These are phyloP conservation scores for Chaetomidium leptoderma DNA, from an alignment of 495 filamentous ascomycete species.

Conservation along the genomic window DNA sequence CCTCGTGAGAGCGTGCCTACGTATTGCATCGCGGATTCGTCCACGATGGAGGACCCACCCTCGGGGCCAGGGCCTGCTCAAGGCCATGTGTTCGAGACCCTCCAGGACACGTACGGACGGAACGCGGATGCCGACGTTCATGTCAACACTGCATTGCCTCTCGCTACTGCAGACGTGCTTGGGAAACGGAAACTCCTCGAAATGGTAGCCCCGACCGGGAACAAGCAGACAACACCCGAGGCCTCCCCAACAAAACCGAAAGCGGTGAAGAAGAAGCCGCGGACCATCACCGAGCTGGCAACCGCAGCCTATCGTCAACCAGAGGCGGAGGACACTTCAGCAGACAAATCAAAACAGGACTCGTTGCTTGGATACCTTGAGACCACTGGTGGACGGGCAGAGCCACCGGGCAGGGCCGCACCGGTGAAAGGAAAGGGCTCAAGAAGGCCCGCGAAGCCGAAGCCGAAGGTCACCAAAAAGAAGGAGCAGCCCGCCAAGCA, in stretches of 20 bases:
- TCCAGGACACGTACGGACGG: conserved; percentile 33
- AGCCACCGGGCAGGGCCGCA: conserved; percentile 21
- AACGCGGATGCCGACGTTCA: conserved; percentile 9
- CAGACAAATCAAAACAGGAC: conserved; percentile 22
- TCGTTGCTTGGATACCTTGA: conserved; percentile 35
- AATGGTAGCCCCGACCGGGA: conserved; percentile 33
- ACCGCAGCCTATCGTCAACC: conserved; percentile 64
- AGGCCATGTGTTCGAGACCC: conserved; percentile 33
- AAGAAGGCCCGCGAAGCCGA: conserved; percentile 32
- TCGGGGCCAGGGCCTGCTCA: conserved; percentile 17
- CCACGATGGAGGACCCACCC: conserved; percentile 27
- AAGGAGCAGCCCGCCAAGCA: conserved; percentile 44
- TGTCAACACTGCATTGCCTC: neutral
- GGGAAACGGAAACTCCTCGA: conserved; percentile 52
- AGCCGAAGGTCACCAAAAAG: conserved; percentile 34
- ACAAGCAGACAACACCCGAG: conserved; percentile 22
- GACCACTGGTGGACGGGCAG: neutral
- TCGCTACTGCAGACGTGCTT: conserved; percentile 25
- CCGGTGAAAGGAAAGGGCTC: conserved; percentile 29
- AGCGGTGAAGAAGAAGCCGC: conserved; percentile 64
- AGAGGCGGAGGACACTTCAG: conserved; percentile 14
- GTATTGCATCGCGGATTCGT: conserved; percentile 24
- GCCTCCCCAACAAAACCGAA: conserved; percentile 48
- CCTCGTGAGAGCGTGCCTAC: conserved; percentile 35
- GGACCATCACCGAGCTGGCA: conserved; percentile 80